Conservation (phyloP, 805 yeast genomes). For the Candida argentea region DNA sequence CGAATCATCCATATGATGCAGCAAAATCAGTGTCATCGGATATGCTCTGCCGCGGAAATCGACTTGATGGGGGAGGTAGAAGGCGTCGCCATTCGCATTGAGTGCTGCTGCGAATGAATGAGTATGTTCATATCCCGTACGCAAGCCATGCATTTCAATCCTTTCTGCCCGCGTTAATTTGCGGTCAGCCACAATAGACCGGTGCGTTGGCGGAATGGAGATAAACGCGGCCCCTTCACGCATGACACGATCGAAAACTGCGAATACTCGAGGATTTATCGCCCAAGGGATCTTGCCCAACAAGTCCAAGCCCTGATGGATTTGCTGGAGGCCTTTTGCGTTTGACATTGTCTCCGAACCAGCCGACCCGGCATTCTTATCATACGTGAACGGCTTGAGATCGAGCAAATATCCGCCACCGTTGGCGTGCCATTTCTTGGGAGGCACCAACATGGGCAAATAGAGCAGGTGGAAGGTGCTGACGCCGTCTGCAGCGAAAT, state of each 20-base stretch:
- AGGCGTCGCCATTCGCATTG: conserved; percentile 21
- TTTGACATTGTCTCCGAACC: too few species aligned
- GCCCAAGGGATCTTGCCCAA: conserved; percentile 27
- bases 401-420: conserved; percentile 26
- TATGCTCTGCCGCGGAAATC: conserved; percentile 35
- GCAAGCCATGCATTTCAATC: conserved; percentile 8
- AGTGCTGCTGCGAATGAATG: conserved; percentile 15
- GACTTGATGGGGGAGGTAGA: conserved; percentile 27
- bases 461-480: too few species aligned
- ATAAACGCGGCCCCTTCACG: conserved; percentile 11
- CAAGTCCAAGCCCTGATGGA: conserved; percentile 18
- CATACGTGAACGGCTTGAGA: conserved; percentile 11
- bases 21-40: conserved; percentile 24
- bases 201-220: conserved; percentile 19
- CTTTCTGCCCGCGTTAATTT: conserved; percentile 1
- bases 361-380: conserved; percentile 16
- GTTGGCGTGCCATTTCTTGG: conserved; percentile 25
- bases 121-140: conserved; percentile 13
- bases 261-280: conserved; percentile 17
- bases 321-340: conserved; percentile 17
- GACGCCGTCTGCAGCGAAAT: too few species aligned
- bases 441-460: conserved; percentile 12
- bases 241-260: conserved; percentile 13
- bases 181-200: conserved; percentile 1
- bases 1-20: conserved; percentile 27